These are phyloP conservation scores for Mrakia frigida DNA, from an alignment of 768 basidiomycete species.

Conservation along the genomic window DNA sequence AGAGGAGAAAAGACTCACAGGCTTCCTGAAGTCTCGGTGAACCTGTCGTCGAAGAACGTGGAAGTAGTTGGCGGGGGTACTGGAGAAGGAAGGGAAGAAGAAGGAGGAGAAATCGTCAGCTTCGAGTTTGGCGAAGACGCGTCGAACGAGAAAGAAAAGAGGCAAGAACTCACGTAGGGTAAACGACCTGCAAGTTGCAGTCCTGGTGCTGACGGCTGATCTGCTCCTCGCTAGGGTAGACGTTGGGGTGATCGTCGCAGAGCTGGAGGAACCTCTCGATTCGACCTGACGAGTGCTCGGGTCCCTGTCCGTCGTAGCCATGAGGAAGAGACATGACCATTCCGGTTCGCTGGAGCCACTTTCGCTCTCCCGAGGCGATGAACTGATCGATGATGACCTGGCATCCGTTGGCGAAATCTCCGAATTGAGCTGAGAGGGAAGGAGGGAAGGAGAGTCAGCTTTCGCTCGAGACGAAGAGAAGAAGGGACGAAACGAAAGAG, in stretches of 20 bases:
- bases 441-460: neutral
- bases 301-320: slow-evolving; percentile 97
- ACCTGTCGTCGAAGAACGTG: slow-evolving; percentile 95
- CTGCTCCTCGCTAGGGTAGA: slow-evolving; percentile 83
- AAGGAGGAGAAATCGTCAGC: neutral
- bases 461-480: neutral
- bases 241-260: slow-evolving; percentile 90
- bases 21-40: slow-evolving; percentile 97
- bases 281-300: slow-evolving; percentile 93
- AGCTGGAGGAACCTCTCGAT: slow-evolving; percentile 96
- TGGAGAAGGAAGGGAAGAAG: slow-evolving; percentile 38
- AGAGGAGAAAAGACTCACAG: slow-evolving; percentile 51
- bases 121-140: neutral
- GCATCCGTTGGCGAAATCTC: slow-evolving; percentile 87
- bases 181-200: slow-evolving; percentile 98
- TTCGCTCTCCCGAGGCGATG: slow-evolving; percentile 92
- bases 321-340: slow-evolving; percentile 62
- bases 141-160: neutral
- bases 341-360: slow-evolving; percentile 56
- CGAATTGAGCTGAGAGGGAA: slow-evolving; percentile 48
- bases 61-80: slow-evolving; percentile 96
- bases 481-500: neutral
- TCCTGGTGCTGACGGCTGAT: slow-evolving; percentile 94
- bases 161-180: slow-evolving; percentile 67
- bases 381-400: slow-evolving; percentile 99